Evolutionary conservation across 1,139 yeast species (phyloP).

Genomic region (Diutina neorugosa): DNA sequence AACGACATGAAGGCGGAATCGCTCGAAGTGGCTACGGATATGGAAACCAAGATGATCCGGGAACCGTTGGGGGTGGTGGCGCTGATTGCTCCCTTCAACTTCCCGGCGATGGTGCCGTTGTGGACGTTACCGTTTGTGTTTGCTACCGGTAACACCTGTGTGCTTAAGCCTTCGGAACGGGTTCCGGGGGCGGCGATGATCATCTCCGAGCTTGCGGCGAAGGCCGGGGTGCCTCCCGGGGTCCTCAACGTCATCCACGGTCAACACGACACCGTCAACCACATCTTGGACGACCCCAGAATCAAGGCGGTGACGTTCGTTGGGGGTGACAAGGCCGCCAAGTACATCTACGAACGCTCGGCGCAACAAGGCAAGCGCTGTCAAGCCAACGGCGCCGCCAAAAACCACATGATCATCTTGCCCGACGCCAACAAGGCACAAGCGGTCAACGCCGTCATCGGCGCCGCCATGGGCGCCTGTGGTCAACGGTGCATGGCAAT

Average conservation of each 20-base stretch:
- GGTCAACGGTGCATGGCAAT: conserved; percentile 84
- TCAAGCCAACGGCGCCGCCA: conserved; percentile 71
- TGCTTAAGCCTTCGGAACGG: conserved; percentile 69
- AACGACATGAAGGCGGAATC: conserved; percentile 55
- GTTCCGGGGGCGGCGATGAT: conserved; percentile 74
- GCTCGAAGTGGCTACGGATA: conserved; percentile 60
- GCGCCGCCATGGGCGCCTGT: conserved; percentile 80
- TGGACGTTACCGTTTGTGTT: conserved; percentile 72
- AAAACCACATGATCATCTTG: conserved; percentile 61
- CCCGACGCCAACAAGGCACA: conserved; percentile 65
- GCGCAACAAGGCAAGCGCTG: conserved; percentile 64
- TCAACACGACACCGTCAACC: conserved; percentile 63
- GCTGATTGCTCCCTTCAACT: conserved; percentile 65
- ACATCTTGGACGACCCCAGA: conserved; percentile 62
- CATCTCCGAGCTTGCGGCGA: conserved; percentile 59
- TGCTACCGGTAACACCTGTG: conserved; percentile 70
- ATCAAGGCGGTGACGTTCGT: conserved; percentile 72
- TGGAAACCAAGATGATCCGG: conserved; percentile 73
- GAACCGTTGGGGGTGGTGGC: conserved; percentile 55
- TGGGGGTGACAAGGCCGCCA: conserved; percentile 69
- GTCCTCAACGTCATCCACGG: conserved; percentile 70
- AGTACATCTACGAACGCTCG: conserved; percentile 59
- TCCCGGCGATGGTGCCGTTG: conserved; percentile 81
- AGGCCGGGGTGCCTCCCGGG: conserved; percentile 76
- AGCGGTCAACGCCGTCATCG: conserved; percentile 55